Evolutionary conservation across 2,329 filamentous ascomycete species (phyloP).

Genomic region (Aschersonia sp.): DNA sequence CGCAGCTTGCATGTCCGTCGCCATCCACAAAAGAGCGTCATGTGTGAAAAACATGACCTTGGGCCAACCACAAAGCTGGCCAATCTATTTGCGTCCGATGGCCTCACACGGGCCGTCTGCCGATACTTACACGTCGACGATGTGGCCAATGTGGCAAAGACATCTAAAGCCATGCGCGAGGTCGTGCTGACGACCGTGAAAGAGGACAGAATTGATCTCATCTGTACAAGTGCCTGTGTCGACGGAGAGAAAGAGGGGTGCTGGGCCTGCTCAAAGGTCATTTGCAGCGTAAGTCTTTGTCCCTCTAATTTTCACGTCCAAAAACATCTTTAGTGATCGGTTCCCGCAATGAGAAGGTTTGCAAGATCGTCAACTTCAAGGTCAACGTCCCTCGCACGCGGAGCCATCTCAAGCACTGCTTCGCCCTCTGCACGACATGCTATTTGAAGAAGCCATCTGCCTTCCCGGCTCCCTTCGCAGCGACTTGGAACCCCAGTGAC

Average conservation of each 20-base stretch:
- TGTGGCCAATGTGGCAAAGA: constrained; percentile 5
- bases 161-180: constrained; percentile 4
- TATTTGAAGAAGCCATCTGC: constrained; percentile 1
- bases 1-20: background rate
- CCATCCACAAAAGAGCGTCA: background rate
- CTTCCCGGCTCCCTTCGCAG: constrained; percentile 1
- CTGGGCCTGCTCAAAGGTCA: constrained; percentile 7
- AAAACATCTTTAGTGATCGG: background rate
- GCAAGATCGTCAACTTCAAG: background rate
- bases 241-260: constrained; percentile 4
- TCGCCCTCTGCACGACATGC: constrained; percentile 8
- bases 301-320: background rate
- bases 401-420: constrained; percentile 5
- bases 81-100: constrained; percentile 2
- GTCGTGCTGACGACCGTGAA: background rate
- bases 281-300: constrained; percentile 5
- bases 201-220: constrained; percentile 2
- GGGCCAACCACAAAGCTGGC: background rate
- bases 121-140: constrained; percentile 6
- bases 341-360: background rate
- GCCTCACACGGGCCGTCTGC: constrained; percentile 3
- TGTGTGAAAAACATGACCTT: background rate
- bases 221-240: constrained; percentile 4
- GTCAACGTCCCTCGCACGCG: constrained; percentile 2
- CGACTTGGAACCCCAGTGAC: constrained; percentile 2